These are phyloP conservation scores for Eucalyptus pumila DNA, from an alignment of 345 rosid genomes.

Conservation along the genomic window DNA sequence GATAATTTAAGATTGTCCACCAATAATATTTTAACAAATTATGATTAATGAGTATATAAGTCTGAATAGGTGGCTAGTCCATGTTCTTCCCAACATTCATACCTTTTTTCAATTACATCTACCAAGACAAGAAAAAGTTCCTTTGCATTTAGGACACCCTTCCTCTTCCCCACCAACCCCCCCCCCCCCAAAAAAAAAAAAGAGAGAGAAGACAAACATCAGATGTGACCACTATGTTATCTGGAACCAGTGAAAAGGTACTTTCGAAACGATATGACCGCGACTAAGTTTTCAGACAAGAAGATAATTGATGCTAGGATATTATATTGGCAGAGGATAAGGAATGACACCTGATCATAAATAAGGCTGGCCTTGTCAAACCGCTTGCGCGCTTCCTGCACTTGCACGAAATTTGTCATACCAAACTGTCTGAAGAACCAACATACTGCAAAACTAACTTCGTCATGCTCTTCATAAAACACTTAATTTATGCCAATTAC, in stretches of 20 bases:
- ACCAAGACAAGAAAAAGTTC: not conserved
- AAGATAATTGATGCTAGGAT: not conserved
- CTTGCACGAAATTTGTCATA: not conserved
- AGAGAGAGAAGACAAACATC: not conserved
- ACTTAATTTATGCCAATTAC: not conserved
- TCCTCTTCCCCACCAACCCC: not conserved
- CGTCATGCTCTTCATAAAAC: not conserved
- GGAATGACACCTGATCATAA: constrained; percentile 73
- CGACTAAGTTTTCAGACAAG: not conserved
- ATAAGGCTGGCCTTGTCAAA: constrained; percentile 94
- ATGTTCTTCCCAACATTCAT: not conserved
- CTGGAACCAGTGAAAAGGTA: not conserved
- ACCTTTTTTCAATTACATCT: not conserved
- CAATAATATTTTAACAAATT: not conserved
- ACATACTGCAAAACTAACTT: not conserved
- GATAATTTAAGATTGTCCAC: not conserved
- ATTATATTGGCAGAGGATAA: not conserved
- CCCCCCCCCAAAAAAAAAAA: accelerated
- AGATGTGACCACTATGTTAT: not conserved
- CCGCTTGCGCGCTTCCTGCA: constrained; percentile 92
- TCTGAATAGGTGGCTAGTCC: not conserved
- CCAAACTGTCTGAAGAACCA: not conserved
- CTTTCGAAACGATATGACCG: not conserved
- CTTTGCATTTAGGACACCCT: not conserved
- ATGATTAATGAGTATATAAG: not conserved